A percentile compares a stretch with the other conserved stretches of the same genome.
Evolutionary conservation across 2,329 filamentous ascomycete species (phyloP).

Genomic region (Trichophyton verrucosum): DNA sequence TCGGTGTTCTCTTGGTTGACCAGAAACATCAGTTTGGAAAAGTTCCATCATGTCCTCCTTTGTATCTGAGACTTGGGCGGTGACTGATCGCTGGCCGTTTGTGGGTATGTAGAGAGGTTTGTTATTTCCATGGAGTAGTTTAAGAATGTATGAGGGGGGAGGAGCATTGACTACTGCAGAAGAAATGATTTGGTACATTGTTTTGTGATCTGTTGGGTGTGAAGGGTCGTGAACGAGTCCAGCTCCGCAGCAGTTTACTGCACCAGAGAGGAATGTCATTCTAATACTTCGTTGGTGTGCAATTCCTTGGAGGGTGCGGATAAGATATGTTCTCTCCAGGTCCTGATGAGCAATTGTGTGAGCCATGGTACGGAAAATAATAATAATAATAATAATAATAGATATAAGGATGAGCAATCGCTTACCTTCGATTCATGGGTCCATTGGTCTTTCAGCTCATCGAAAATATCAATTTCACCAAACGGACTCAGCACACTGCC

Average conservation of each 20-base stretch:
- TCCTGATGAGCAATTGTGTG: conserved; percentile 42
- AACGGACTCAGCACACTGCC: conserved; percentile 91
- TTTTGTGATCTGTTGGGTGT: conserved; percentile 88
- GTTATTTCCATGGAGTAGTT: conserved; percentile 80
- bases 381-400: neutral
- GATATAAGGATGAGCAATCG: neutral
- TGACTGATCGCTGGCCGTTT: conserved; percentile 62
- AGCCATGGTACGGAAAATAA: neutral
- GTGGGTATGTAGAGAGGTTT: conserved; percentile 80
- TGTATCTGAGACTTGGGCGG: conserved; percentile 64
- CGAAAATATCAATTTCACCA: conserved; percentile 85
- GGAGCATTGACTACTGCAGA: conserved; percentile 86
- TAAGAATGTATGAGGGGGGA: conserved; percentile 71
- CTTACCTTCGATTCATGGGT: conserved; percentile 83
- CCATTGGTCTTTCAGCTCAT: conserved; percentile 94
- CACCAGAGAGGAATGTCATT: conserved; percentile 93
- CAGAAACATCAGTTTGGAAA: conserved; percentile 85
- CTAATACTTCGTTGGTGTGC: conserved; percentile 87
- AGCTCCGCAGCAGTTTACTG: conserved; percentile 78
- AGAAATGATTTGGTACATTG: conserved; percentile 97
- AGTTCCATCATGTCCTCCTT: conserved; percentile 99
- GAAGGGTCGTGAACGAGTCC: conserved; percentile 88
- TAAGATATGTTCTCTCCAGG: conserved; percentile 88
- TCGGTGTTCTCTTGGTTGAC: conserved; percentile 69
- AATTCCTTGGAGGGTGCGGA: conserved; percentile 90